These are phyloP conservation scores for Barnettozyma sucrosica DNA, from an alignment of 805 yeast species.

Conservation along the genomic window DNA sequence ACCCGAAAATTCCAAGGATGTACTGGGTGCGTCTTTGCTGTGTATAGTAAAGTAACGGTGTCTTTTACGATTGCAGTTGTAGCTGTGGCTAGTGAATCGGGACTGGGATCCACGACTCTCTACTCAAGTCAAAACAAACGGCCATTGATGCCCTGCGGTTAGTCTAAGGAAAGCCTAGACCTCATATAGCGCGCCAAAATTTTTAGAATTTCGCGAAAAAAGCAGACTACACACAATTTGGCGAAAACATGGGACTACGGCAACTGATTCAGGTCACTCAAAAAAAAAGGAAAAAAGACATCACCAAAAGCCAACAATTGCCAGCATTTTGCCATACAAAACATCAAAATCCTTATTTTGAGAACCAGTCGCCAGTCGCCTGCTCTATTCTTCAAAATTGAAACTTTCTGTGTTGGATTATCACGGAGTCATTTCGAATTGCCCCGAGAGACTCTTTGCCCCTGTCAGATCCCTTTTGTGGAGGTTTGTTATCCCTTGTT, in stretches of 20 bases:
- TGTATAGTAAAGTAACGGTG: neutral
- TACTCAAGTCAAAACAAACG: too few species aligned
- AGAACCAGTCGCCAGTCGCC: neutral
- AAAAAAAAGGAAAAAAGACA: constrained; percentile 1
- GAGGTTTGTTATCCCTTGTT: neutral
- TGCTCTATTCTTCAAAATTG: neutral
- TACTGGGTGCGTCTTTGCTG: constrained; percentile 1
- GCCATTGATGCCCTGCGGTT: too few species aligned
- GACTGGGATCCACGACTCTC: neutral
- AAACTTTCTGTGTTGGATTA: neutral
- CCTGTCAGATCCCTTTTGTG: constrained; percentile 2
- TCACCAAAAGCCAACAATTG: constrained; percentile 1
- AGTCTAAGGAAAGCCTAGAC: neutral
- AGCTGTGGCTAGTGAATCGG: neutral
- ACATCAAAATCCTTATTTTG: neutral
- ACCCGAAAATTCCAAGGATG: neutral
- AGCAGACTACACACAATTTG: neutral
- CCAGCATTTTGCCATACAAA: neutral
- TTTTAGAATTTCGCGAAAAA: neutral
- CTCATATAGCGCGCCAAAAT: neutral
- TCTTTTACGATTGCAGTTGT: neutral
- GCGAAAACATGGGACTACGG: neutral
- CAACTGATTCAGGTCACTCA: constrained; percentile 3
- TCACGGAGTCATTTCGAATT: neutral
- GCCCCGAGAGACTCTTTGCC: neutral